These are phyloP conservation scores for Fraxinus angustifolia DNA, from an alignment of 305 asterid genomes.

Conservation along the genomic window DNA sequence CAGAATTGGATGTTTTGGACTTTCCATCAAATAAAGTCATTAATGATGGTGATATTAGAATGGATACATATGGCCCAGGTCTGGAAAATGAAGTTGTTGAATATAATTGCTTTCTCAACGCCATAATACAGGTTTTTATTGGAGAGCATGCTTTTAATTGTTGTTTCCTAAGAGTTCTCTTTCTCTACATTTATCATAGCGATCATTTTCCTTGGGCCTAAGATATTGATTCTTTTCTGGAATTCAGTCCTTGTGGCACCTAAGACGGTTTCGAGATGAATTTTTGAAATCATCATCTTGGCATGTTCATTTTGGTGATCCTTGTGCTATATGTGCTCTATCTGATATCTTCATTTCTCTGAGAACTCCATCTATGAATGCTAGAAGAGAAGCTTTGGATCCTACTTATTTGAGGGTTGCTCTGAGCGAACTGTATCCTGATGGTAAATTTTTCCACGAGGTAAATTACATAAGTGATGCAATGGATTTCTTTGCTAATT, in stretches of 20 bases:
- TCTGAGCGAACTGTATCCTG: not conserved
- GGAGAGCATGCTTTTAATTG: not conserved
- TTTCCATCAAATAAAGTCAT: not conserved
- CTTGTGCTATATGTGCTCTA: not conserved
- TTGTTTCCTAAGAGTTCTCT: not conserved
- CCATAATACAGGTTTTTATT: not conserved
- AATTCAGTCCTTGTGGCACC: not conserved
- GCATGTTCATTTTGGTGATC: not conserved
- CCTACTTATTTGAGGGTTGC: not conserved
- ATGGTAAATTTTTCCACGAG: not conserved
- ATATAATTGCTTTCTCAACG: not conserved
- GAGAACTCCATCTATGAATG: not conserved
- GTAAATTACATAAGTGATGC: not conserved
- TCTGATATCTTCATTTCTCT: not conserved
- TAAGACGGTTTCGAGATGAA: not conserved
- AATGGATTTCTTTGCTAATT: not conserved
- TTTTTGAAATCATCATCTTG: not conserved
- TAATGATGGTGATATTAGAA: not conserved
- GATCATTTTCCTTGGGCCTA: not conserved
- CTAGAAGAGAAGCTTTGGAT: not conserved
- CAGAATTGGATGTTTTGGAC: not conserved
- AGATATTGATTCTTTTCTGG: not conserved
- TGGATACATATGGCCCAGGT: not conserved
- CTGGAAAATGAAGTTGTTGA: not conserved
- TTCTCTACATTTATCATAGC: not conserved